phyloP scores from a whole-genome alignment of 306 rosid genomes.

The Castanopsis chinensis region DNA sequence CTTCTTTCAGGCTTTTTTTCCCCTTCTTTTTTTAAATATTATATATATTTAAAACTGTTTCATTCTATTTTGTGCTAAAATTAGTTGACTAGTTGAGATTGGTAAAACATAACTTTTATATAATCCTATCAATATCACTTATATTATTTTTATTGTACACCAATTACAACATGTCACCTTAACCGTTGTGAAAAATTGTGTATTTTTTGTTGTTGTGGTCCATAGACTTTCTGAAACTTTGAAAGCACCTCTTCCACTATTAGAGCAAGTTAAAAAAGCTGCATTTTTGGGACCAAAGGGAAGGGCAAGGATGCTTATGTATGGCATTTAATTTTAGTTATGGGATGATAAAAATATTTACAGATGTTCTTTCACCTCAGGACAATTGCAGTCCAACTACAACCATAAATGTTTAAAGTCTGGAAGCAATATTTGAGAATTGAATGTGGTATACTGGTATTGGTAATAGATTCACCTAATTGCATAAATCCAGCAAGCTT shows the following conservation, averaged over 20 bases:
- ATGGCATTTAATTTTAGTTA: background rate
- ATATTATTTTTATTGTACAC: no score
- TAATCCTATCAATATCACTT: no score
- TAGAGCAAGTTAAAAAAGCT: background rate
- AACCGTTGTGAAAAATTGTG: no score
- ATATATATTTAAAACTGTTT: no score
- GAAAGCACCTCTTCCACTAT: background rate
- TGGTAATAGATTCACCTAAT: conserved; percentile 43
- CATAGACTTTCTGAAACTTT: background rate
- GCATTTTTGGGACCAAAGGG: background rate
- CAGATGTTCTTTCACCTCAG: conserved; percentile 15
- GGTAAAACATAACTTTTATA: no score
- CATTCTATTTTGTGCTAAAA: no score
- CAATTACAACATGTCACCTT: no score
- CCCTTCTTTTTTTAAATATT: no score
- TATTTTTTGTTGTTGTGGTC: no score
- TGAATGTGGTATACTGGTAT: background rate
- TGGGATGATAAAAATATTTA: background rate
- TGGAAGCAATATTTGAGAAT: background rate
- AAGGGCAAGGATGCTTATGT: background rate
- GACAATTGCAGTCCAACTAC: conserved; percentile 2
- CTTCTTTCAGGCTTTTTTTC: background rate
- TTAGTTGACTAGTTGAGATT: no score
- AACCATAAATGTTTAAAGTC: background rate
- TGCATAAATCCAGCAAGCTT: no score